Evolutionary conservation across 176 grass and related monocot genomes (phyloP), one percentile per base, ranked within the genome.

Genomic region (Neostapfia colusana): DNA sequence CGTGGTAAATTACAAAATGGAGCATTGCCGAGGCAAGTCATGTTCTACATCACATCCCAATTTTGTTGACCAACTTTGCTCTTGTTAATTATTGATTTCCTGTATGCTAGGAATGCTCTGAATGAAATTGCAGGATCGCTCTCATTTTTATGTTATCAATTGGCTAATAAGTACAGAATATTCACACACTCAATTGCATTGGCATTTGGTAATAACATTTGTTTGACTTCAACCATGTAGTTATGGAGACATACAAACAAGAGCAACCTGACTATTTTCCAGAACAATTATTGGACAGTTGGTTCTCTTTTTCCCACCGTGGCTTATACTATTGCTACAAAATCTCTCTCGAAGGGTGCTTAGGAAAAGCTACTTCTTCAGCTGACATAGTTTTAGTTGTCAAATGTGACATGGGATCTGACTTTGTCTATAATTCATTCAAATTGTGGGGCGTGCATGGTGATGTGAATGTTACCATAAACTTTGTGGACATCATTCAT

Each of bases 271-370:
- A 86, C 7, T 92, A 92, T 75, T 92, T 96, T 59, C 89, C 93
- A 11, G 90, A 83, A 28, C 84, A 85, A 50, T 50, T 97, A 67
- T 21, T 97, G 62, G 79, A 92, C 62, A 88, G 25, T 15, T 97
- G 93, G 93, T 75, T 54, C 12, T 74, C 79, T 0, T 92, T 97
- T 87, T 88, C 53, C 78, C 20, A 15, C 63, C 85, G 72, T 74
- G 90, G 93, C 25, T 27, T 88, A 35, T 92, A 92, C 34, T 35
- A 87, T 79, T 97, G 93, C 79, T 97, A 92, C 51, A 84, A 56
- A 68, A 88, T 97, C 62, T 88, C 82, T 38, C 54, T 88, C 8
- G 67, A 84, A 79, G 55, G 81, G 21, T 46, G 35, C 78, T 87
- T 26, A 3, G 12, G 38, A 51, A 79, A 72, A 80, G 44, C 53